A percentile compares a stretch with the other conserved stretches of the same genome.
These are phyloP conservation scores for Oryza punctata DNA, from an alignment of 176 grass and related monocot species.

Conservation along the genomic window DNA sequence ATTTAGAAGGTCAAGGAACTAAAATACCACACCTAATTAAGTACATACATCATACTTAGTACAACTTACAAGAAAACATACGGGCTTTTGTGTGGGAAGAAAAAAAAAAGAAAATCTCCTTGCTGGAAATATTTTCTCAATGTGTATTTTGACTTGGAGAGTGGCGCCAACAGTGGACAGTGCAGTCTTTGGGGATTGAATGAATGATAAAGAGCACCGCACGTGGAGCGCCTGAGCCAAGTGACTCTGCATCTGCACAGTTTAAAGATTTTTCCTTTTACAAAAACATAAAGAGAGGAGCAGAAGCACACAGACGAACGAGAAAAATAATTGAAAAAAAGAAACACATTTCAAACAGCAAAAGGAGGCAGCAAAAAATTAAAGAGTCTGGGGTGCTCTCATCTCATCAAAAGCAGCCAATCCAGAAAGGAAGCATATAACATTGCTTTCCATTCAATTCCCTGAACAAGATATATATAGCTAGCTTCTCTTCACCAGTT, in stretches of 20 bases:
- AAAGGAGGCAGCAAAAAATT: neutral
- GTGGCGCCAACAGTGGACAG: conserved; percentile 43
- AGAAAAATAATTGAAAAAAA: neutral
- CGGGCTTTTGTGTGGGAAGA: neutral
- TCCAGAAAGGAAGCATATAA: conserved; percentile 43
- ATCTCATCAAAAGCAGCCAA: conserved; percentile 54
- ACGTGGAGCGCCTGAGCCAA: conserved; percentile 93
- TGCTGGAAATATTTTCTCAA: neutral
- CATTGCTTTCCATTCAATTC: conserved; percentile 46
- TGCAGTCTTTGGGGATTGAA: conserved; percentile 71
- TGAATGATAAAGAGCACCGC: conserved; percentile 91
- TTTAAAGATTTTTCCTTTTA: conserved; percentile 51
- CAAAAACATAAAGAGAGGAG: conserved; percentile 32
- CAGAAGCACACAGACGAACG: neutral
- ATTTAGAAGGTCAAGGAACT: conserved; percentile 1
- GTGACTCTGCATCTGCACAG: conserved; percentile 81
- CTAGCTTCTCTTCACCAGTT: neutral
- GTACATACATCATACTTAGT: neutral
- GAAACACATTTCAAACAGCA: conserved; percentile 49
- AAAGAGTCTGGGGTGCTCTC: conserved; percentile 21
- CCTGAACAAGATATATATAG: conserved; percentile 13
- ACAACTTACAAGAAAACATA: neutral
- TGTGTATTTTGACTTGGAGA: conserved; percentile 57
- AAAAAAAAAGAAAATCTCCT: neutral
- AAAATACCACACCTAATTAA: neutral